A percentile compares a stretch with the other conserved stretches of the same genome.
Evolutionary conservation across 805 yeast species (phyloP).

Genomic region (Lipomyces orientalis): DNA sequence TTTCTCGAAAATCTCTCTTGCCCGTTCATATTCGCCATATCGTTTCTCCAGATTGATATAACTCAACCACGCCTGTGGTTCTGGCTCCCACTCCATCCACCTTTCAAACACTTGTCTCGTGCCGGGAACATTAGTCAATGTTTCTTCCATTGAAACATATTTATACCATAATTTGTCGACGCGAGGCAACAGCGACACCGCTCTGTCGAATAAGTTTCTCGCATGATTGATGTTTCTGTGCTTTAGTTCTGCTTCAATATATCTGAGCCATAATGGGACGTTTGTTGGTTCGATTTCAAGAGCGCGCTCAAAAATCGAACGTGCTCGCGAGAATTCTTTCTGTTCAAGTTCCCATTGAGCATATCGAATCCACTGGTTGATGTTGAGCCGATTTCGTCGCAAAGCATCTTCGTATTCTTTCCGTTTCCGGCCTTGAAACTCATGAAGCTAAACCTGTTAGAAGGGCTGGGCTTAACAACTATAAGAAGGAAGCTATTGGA

Average conservation of each 20-base stretch:
- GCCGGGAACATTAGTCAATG: constrained; percentile 64
- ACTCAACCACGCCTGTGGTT: constrained; percentile 69
- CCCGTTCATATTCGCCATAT: constrained; percentile 62
- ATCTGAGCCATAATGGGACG: constrained; percentile 85
- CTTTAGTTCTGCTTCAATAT: constrained; percentile 77
- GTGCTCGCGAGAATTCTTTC: constrained; percentile 75
- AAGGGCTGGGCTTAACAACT: not conserved
- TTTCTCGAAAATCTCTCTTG: constrained; percentile 61
- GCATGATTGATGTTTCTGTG: constrained; percentile 84
- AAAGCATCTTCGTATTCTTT: constrained; percentile 86
- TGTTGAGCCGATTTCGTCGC: constrained; percentile 78
- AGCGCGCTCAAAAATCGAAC: constrained; percentile 89
- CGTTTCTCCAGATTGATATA: constrained; percentile 75
- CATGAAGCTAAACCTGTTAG: constrained; percentile 52
- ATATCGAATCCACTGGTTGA: constrained; percentile 89
- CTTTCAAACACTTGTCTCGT: constrained; percentile 71
- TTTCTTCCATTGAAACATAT: constrained; percentile 82
- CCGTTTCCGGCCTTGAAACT: constrained; percentile 76
- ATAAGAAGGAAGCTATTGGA: not conserved
- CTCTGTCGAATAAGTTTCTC: constrained; percentile 79
- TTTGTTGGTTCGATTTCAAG: constrained; percentile 74
- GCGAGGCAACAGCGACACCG: constrained; percentile 72
- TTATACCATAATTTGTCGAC: constrained; percentile 86
- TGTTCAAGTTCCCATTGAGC: constrained; percentile 87
- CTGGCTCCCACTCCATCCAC: constrained; percentile 84